These are phyloP conservation scores for Coemansia sp. DNA, from an alignment of 192 early-diverging fungal species.

Conservation along the genomic window DNA sequence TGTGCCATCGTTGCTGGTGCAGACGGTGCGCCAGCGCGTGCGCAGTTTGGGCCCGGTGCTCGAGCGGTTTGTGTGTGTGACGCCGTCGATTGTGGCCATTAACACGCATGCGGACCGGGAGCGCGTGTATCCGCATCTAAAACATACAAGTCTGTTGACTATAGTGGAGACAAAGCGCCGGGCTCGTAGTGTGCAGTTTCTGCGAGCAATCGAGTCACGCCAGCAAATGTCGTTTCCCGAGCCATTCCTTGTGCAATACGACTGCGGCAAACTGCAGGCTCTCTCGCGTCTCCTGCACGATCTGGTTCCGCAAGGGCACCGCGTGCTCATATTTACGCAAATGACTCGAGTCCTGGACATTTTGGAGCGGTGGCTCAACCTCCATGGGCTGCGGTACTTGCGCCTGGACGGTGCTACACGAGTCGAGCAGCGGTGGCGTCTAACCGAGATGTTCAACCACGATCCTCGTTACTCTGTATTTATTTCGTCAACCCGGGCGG, in stretches of 20 bases:
- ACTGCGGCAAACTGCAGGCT: slow-evolving; percentile 87
- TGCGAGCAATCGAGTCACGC: slow-evolving; percentile 59
- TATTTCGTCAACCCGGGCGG: slow-evolving; percentile 92
- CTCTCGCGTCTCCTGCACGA: slow-evolving; percentile 77
- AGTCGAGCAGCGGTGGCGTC: slow-evolving; percentile 86
- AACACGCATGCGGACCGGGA: slow-evolving; percentile 16
- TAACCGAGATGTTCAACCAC: slow-evolving; percentile 91
- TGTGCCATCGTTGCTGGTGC: slow-evolving; percentile 67
- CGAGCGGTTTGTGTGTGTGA: slow-evolving; percentile 35
- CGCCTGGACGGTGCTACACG: slow-evolving; percentile 93
- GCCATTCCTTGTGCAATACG: slow-evolving; percentile 76
- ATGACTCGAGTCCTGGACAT: slow-evolving; percentile 99
- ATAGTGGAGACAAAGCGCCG: slow-evolving; percentile 33
- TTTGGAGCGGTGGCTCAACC: slow-evolving; percentile 93
- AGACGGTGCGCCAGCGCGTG: slow-evolving; percentile 27
- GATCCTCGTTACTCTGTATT: slow-evolving; percentile 94
- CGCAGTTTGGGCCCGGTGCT: slow-evolving; percentile 3
- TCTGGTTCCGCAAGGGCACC: slow-evolving; percentile 84
- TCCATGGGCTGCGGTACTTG: slow-evolving; percentile 87
- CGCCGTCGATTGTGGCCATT: slow-evolving; percentile 30
- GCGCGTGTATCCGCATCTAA: slow-evolving; percentile 30
- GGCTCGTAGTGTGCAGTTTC: slow-evolving; percentile 47
- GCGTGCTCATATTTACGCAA: slow-evolving; percentile 94
- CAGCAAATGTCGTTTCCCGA: slow-evolving; percentile 80
- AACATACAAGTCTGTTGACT: neutral